Percentiles rank a stretch among this genome's conserved stretches.
Conservation (phyloP, 257 asterid species). For the Thymus quinquecostatus region DNA sequence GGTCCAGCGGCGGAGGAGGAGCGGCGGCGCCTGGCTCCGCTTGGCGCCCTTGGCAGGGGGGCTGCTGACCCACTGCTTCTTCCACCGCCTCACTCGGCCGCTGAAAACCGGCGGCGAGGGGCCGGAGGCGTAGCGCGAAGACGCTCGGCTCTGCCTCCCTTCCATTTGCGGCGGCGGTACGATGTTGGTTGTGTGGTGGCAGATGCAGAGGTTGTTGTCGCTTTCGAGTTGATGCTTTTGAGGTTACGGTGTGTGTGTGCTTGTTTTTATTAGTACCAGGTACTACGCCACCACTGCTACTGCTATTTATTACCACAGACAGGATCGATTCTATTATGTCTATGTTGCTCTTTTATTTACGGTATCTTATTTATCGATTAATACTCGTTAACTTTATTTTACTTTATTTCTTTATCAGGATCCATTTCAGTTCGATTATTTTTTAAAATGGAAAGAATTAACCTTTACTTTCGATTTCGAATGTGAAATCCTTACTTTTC, state of each 20-base stretch:
- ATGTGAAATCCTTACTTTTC: too few species aligned
- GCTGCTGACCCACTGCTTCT: slow-evolving; percentile 77
- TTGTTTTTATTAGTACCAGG: slow-evolving; percentile 23
- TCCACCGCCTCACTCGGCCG: slow-evolving; percentile 90
- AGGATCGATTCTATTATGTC: too few species aligned
- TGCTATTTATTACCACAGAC: too few species aligned
- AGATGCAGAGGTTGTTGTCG: slow-evolving; percentile 32
- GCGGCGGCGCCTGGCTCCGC: slow-evolving; percentile 43
- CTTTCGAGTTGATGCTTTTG: slow-evolving; percentile 39
- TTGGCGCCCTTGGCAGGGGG: slow-evolving; percentile 37
- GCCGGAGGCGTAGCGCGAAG: slow-evolving; percentile 65
- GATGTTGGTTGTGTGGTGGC: slow-evolving; percentile 20
- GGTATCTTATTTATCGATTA: too few species aligned
- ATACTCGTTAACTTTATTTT: too few species aligned
- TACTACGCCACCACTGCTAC: not conserved
- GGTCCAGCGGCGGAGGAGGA: slow-evolving; percentile 86
- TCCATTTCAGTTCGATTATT: too few species aligned
- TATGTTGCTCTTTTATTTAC: too few species aligned
- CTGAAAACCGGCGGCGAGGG: slow-evolving; percentile 57
- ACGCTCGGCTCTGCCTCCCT: slow-evolving; percentile 68
- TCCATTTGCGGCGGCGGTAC: slow-evolving; percentile 41
- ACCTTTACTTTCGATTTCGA: too few species aligned
- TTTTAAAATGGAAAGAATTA: too few species aligned
- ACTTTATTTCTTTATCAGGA: too few species aligned
- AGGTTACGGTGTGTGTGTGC: slow-evolving; percentile 28